phyloP scores from a whole-genome alignment of 192 early-diverging fungal genomes.

The Diversispora eburnea region DNA sequence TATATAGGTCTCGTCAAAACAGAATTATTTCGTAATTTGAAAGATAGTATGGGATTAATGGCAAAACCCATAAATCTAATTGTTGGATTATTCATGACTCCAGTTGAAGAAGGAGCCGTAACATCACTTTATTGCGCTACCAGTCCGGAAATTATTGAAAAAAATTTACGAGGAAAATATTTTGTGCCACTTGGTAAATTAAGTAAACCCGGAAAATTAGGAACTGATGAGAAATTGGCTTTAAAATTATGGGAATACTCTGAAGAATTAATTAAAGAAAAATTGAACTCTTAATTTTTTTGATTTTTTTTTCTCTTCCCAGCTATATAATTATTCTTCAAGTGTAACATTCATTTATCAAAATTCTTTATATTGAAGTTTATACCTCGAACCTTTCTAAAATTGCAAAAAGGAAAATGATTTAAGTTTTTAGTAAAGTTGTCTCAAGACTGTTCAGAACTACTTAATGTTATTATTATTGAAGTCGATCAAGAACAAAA shows the following conservation, averaged over 20 bases:
- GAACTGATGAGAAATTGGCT: slow-evolving; percentile 29
- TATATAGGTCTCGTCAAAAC: too few species aligned
- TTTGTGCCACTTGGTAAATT: slow-evolving; percentile 37
- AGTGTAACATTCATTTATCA: too few species aligned
- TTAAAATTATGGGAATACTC: slow-evolving; percentile 33
- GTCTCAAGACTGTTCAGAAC: too few species aligned
- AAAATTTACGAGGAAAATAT: slow-evolving; percentile 34
- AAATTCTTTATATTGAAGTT: too few species aligned
- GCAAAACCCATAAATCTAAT: neutral
- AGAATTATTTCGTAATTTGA: neutral
- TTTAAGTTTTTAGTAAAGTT: too few species aligned
- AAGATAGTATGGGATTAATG: neutral
- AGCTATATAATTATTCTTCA: too few species aligned
- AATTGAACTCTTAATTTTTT: neutral
- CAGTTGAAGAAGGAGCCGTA: slow-evolving; percentile 41
- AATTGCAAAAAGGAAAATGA: too few species aligned
- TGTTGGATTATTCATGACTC: slow-evolving; percentile 7
- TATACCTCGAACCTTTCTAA: too few species aligned
- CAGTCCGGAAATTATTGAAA: slow-evolving; percentile 50
- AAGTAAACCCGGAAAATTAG: slow-evolving; percentile 23
- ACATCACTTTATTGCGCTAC: slow-evolving; percentile 48
- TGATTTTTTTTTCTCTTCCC: too few species aligned
- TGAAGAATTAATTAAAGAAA: slow-evolving; percentile 13
- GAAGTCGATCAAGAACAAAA: too few species aligned
- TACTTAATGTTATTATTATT: too few species aligned